phyloP scores from a whole-genome alignment of 441 rosid genomes.

The Jatropha podagrica region DNA sequence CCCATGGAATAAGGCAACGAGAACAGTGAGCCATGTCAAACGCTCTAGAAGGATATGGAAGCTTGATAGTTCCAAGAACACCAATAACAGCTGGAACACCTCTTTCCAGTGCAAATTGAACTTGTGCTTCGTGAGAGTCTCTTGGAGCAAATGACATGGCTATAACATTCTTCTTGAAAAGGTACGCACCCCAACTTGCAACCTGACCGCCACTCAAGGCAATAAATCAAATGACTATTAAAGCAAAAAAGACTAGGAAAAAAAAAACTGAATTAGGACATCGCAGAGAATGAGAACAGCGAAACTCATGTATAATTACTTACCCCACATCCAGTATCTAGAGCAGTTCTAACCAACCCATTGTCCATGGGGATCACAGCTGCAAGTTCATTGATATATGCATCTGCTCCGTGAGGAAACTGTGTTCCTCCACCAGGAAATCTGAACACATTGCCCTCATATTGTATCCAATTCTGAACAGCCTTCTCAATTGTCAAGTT shows the following conservation, averaged over 20 bases:
- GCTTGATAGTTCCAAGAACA: conserved; percentile 86
- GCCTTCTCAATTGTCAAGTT: conserved; percentile 96
- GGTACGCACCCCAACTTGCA: conserved; percentile 89
- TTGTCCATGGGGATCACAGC: conserved; percentile 80
- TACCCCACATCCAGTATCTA: conserved; percentile 99
- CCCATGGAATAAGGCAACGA: conserved; percentile 96
- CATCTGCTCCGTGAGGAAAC: conserved; percentile 95
- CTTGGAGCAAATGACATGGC: conserved; percentile 98
- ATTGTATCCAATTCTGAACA: conserved; percentile 96
- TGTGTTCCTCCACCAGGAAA: conserved; percentile 99
- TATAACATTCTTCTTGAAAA: conserved; percentile 83
- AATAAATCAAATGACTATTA: conserved; percentile 23
- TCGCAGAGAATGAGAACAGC: background rate
- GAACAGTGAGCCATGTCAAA: conserved; percentile 99
- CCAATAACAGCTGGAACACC: conserved; percentile 98
- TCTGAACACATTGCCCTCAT: conserved; percentile 81
- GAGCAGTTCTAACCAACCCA: conserved; percentile 91
- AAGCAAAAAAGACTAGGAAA: background rate
- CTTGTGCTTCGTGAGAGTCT: conserved; percentile 97
- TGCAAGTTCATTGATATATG: conserved; percentile 88
- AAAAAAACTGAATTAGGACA: background rate
- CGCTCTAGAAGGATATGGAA: conserved; percentile 83
- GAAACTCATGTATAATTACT: conserved; percentile 3
- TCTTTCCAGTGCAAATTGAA: conserved; percentile 93
- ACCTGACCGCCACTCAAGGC: conserved; percentile 38